Conservation (phyloP, 2,329 filamentous ascomycete genomes). For the Ophiostoma ulmi region DNA sequence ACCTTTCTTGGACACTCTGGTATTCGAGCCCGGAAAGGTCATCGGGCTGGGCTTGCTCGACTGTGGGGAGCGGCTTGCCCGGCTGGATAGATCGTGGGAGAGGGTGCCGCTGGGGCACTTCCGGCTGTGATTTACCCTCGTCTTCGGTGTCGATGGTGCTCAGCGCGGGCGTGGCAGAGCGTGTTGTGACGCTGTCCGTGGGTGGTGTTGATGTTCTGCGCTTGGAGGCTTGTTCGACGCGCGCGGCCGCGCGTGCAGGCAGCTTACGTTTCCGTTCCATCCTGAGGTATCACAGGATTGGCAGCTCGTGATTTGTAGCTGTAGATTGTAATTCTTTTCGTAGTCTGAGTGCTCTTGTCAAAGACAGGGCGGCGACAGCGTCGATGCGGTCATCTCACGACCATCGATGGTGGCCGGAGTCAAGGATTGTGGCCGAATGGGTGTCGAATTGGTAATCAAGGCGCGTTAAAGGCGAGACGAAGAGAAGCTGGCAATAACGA, state of each 20-base stretch:
- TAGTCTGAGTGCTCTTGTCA: conserved; percentile 21
- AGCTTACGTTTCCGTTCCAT: conserved; percentile 66
- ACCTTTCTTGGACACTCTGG: conserved; percentile 70
- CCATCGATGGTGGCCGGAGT: conserved; percentile 17
- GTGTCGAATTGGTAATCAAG: background rate
- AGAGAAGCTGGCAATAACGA: background rate
- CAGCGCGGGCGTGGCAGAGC: conserved; percentile 44
- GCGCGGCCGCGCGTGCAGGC: conserved; percentile 56
- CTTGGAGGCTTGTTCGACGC: conserved; percentile 56
- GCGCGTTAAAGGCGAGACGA: conserved; percentile 1
- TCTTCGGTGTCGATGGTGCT: conserved; percentile 31
- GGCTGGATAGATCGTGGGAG: conserved; percentile 60
- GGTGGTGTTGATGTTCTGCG: conserved; percentile 55
- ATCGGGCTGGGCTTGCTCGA: conserved; percentile 61
- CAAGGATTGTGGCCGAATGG: background rate
- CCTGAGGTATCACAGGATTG: background rate
- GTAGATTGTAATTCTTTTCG: background rate
- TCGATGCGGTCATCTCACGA: conserved; percentile 24
- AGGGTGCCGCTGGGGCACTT: conserved; percentile 32
- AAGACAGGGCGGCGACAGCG: conserved; percentile 22
- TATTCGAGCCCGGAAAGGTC: conserved; percentile 61
- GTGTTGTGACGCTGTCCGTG: conserved; percentile 35
- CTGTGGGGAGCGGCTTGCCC: conserved; percentile 65
- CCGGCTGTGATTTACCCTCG: conserved; percentile 29
- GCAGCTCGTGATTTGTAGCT: background rate